Evolutionary conservation across 139 green algal genomes (phyloP).

Genomic region (Chlorella sorokiniana): DNA sequence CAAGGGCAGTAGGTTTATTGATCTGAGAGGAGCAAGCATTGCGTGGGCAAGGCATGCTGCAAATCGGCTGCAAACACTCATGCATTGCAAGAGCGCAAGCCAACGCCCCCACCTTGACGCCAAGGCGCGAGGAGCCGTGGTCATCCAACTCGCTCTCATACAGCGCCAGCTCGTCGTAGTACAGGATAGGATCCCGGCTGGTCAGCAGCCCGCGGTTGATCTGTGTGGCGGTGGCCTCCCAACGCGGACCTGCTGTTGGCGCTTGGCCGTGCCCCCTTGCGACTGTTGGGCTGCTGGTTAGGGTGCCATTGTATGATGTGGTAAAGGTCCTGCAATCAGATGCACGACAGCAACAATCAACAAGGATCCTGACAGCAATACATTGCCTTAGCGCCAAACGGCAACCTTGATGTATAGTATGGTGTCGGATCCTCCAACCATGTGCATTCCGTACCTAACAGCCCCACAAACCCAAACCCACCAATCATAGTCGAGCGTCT

Average conservation of each 20-base stretch:
- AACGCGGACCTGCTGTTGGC: not conserved
- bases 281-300: no score
- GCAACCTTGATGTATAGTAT: no score
- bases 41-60: not conserved
- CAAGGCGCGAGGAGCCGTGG: slow-evolving; percentile 72
- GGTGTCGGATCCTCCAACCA: not conserved
- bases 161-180: slow-evolving; percentile 83
- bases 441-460: not conserved
- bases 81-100: not conserved
- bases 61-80: not conserved
- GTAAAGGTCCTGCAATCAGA: no score
- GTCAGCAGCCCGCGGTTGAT: slow-evolving; percentile 81
- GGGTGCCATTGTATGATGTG: no score
- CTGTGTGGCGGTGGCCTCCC: slow-evolving; percentile 31
- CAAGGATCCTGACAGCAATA: no score
- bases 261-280: no score
- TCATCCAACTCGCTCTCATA: slow-evolving; percentile 95
- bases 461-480: not conserved
- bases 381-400: no score
- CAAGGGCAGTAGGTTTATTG: not conserved
- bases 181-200: slow-evolving; percentile 87
- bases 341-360: no score
- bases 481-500: slow-evolving; percentile 86
- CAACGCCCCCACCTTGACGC: slow-evolving; percentile 45
- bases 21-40: not conserved